Base-by-base conservation (phyloP, 1,284 basidiomycete species). In the Pulchroboletus neoregius region DNA sequence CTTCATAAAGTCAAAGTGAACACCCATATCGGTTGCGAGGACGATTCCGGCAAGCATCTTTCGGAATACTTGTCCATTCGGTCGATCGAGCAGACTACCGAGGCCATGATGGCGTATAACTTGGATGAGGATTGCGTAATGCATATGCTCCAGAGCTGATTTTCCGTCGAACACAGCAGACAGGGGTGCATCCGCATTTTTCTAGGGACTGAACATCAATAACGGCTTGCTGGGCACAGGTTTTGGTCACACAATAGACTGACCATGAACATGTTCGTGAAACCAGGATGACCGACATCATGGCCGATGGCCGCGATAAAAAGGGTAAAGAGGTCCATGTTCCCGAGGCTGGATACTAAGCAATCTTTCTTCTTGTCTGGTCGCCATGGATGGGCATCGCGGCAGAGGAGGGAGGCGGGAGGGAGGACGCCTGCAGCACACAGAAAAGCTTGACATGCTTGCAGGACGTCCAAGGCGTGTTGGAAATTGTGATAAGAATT, bases 401-500 rank as follows among this genome's bases (percentile, higher is more conserved):
- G 58, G 36, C 71, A 65, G 39, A 75, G 68, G 50, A 76, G 78
- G 13, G 73, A 73, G 6, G 88, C 75, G 0, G 87, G 80, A 3
- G 93, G 94, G 0, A 91, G 89, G 61, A 88, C 76, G 13, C 83
- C 85, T 13, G 89, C 84, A 20, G 79, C 72, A 41, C 76, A 76
- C 23, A 97, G 72, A 69, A 94, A 95, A 22, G 79, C 82, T 61
- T 95, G 92, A 2, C 84, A 82, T 1, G 94, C 93, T 66, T 97
- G 94, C 18, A 96, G 78, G 10, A 97, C 94, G 64, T 97, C 94
- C 37, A 95, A 74, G 1, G 93, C 94, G 67, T 97, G 94, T 49
- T 91, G 83, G 63, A 94, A 96, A 63, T 97, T 97, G 72, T 97
- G 94, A 68, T 97, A 97, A 12, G 88, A 86, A 68, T 96, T 96